Conservation (phyloP, 2,329 filamentous ascomycete species). For the Tolypocladium endophyticum region DNA sequence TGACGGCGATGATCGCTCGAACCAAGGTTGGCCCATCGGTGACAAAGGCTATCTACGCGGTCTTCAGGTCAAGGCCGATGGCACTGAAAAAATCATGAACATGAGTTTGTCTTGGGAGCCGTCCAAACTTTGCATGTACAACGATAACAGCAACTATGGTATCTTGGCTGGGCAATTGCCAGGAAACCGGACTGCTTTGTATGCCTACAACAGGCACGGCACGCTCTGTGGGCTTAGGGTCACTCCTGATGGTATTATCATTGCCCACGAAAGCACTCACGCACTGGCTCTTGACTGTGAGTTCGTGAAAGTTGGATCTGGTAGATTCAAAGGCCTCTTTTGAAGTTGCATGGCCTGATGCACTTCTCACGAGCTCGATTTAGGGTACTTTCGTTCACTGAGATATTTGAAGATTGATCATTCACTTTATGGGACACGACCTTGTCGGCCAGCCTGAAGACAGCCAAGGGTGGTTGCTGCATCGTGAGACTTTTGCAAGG, state of each 20-base stretch:
- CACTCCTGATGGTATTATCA: not conserved
- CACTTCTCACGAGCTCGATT: not conserved
- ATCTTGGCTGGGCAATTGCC: not conserved
- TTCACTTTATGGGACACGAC: no score
- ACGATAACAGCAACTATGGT: not conserved
- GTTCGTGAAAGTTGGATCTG: not conserved
- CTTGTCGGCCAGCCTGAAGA: no score
- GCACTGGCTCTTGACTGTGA: not conserved
- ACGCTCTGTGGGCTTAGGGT: not conserved
- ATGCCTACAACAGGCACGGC: not conserved
- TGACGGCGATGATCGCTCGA: not conserved
- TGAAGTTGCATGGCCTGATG: not conserved
- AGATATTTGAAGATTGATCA: no score
- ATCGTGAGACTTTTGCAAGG: no score
- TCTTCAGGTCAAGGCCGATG: not conserved
- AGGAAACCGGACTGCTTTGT: not conserved
- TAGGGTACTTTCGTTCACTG: not conserved
- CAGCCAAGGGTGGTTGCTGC: no score
- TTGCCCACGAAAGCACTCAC: not conserved
- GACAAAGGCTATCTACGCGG: not conserved
- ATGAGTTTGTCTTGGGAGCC: not conserved
- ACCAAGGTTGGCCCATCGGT: not conserved
- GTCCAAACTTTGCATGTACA: not conserved
- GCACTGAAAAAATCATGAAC: not conserved
- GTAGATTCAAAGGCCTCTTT: not conserved